Evolutionary conservation across 345 rosid species (phyloP), one percentile per base, ranked within the genome.

Genomic region (Clarkia xantiana): DNA sequence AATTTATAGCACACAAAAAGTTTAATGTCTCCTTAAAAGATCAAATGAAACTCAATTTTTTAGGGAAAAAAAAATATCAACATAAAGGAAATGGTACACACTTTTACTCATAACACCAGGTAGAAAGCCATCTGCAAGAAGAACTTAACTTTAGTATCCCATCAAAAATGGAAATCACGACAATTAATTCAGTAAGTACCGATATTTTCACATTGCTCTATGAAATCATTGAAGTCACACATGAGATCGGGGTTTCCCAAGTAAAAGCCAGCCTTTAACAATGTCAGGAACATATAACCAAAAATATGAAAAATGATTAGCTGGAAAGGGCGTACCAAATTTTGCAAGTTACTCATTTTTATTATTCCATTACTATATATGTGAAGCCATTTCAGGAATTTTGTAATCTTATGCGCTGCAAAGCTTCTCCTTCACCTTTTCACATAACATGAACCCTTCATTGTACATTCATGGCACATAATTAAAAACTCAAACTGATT

Each of bases 71-170:
- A 51, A 40, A 61, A 54, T 44, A 47, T 49, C 22, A 52, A 59
- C 48, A 36, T 16, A 3, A 11, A 50, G 14, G 18, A 36, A 44
- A 52, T 57, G 39, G 53, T 51, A 68, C 96, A 54, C 81, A 91
- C 96, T 91, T 76, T 78, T 91, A 77, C 81, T 81, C 79, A 84
- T 81, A 56, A 86, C 87, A 25, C 91, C 91, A 53, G 96, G 86
- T 39, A 84, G 84, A 65, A 83, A 87, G 47, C 93, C 96, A 76
- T 86, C 98, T 86, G 89, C 77, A 66, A 67, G 59, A 72, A 55
- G 49, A 34, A 59, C 43, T 53, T 34, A 11, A 41, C 50, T 70
- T 62, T 71, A 58, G 60, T 61, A 64, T 45, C 53, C 45, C 51
- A 50, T 23, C 45, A 51, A 11, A 16, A 48, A 1, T 14, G 57